Evolutionary conservation across 441 rosid genomes (phyloP), one percentile per base, ranked within the genome.

Genomic region (Gossypium schwendimanii): DNA sequence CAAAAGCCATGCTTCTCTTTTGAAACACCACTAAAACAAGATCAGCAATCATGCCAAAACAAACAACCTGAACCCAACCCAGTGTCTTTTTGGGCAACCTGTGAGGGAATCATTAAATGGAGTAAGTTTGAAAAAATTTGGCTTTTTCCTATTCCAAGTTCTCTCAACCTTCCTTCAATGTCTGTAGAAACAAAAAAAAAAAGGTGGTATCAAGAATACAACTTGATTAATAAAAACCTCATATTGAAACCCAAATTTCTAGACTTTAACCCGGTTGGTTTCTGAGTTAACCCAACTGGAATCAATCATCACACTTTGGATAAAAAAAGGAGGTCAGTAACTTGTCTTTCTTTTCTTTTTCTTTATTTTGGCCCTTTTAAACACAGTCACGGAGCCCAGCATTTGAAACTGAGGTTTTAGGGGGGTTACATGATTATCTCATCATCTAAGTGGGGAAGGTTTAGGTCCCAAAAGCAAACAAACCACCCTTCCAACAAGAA

Each of bases 371-470:
- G 44, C 11, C 14, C 44, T 3, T 44, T 73, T 26, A 24, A 21
- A 61, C 59, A 11, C 61, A 57, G 52, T 31, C 28, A 21, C 63
- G 26, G 73, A 21, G 77, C 73, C 80, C 79, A 76, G 83, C 83
- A 80, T 73, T 83, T 75, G 74, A 77, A 80, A 71, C 69, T 71
- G 76, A 78, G 82, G 81, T 65, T 78, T 72, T 61, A 8, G 11
- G 44, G 47, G 78, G 82, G 80, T 77, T 66, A 74, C 84, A 91
- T 91, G 83, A 93, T 91, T 87, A 85, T 82, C 91, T 91, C 96
- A 89, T 88, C 94, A 89, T 88, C 94, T 90, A 83, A 73, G 83
- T 83, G 85, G 87, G 86, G 73, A 72, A 74, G 81, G 80, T 70
- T 75, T 72, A 81, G 76, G 61, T 47, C 61, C 59, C 83, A 80